Base-by-base conservation (phyloP, 2,329 filamentous ascomycete species). In the Curvularia hawaiiensis region DNA sequence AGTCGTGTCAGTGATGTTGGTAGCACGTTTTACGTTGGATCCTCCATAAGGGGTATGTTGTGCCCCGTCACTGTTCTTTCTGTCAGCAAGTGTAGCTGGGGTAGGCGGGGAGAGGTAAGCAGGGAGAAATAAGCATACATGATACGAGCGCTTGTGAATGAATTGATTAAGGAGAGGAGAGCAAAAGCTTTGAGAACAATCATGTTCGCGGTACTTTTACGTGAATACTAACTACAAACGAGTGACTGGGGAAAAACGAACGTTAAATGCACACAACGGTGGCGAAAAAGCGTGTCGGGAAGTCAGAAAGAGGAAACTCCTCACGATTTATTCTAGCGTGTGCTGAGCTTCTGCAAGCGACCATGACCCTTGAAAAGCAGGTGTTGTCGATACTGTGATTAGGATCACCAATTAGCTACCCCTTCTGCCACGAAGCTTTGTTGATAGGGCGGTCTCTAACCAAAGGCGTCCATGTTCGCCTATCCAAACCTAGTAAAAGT, bases 11-110 rank as follows among this genome's bases (percentile, higher is more conserved):
- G 65, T 58, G 31, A 58, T 47, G 28, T 56, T 62, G 31, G 57
- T 31, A 5, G 62, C 59, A 49, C 65, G 63, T 55, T 67, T 69
- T 20, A 66, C 62, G 43, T 67, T 67, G 3, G 41, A 52, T 8
- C 64, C 64, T 10, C 50, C 18, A 47, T 43, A 54, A 12, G 54
- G 67, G 18, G 65, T 66, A 43, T 67, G 64, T 33, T 64, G 43
- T 12, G 67, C 61, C 33, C 67, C 67, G 50, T 68, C 52, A 48
- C 66, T 69, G 24, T 22, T 24, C 24, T 10, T 12, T 7, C 10
- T 31, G 26, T 65, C 24, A 65, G 54, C 39, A 31, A 33, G 2
- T 30, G 9, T 22, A 31, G 7, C 20, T 20, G 8, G 6, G 24
- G 24, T 39, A 14, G 26, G 45, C 22, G 22, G 8, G 33, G n/a